Evolutionary conservation across 169 alveolate species (phyloP).

Genomic region (Blepharisma undulans): DNA sequence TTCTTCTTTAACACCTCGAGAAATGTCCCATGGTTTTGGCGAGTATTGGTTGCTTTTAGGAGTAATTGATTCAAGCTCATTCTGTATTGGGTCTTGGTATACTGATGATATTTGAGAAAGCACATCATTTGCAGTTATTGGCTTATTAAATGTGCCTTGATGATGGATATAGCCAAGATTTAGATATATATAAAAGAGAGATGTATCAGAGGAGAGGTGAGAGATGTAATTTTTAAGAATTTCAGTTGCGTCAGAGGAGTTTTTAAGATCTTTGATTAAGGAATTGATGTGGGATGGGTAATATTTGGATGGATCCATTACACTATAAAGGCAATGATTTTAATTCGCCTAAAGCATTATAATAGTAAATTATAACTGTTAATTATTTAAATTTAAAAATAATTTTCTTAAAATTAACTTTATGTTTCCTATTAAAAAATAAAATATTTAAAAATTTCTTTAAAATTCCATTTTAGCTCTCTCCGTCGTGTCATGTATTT

Average conservation of each 20-base stretch:
- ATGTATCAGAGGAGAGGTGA: background rate
- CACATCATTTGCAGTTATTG: background rate
- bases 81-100: background rate
- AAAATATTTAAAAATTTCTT: background rate
- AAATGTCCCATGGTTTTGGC: background rate
- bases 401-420: background rate
- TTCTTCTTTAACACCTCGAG: slow-evolving; percentile 21
- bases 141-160: background rate
- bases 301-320: background rate
- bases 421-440: background rate
- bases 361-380: background rate
- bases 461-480: background rate
- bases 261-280: background rate
- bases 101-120: background rate
- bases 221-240: background rate
- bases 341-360: background rate
- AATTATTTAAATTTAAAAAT: too few species aligned
- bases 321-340: background rate
- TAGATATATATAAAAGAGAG: background rate
- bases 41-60: background rate
- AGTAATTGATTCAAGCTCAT: background rate
- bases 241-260: background rate
- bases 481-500: background rate
- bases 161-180: background rate
- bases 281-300: slow-evolving; percentile 5